Evolutionary conservation across 2,329 filamentous ascomycete species (phyloP), one percentile per base, ranked within the genome.

Genomic region (Amauroascus niger): DNA sequence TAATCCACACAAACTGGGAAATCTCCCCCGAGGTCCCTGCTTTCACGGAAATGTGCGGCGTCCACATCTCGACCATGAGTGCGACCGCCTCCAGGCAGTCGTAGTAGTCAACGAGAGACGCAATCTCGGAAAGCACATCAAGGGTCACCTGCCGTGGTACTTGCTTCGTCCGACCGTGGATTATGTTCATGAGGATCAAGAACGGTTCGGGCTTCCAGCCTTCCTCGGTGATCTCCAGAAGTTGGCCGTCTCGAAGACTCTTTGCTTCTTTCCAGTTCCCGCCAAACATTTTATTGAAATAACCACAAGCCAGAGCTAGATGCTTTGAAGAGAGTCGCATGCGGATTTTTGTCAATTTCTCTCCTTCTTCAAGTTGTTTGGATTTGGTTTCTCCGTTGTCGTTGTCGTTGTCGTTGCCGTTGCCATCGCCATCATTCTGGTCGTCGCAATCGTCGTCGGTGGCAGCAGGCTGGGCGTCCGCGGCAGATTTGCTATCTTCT

Each of bases 61-160:
- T 53, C 62, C 62, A 64, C 14, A 53, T 51, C 24, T 56, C 45
- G 3, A 48, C 24, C 24, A 61, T 56, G 2, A 59, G 28, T 16
- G 56, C 51, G 3, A 59, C 50, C 14, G 43, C 57, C 37, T 62
- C 59, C 20, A 57, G 52, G 40, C 60, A 61, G 2, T 58, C 32
- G 20, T 61, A 62, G n/a, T 62, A 62, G 39, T 63, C 62, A 1
- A 58, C 54, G 9, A 64, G 41, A 1, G 55, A 11, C 2, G 61
- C 57, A 6, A 62, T 28, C 20, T 63, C 49, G 0, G 37, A 16
- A 5, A 62, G 37, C 28, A 43, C 39, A 6, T 58, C 49, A 16
- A 60, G 9, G 3, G 13, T 20, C 1, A 52, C 16, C 3, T 1
- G 20, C 24, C 48, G 28, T 0, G 54, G 54, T 0, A 55, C 43